Evolutionary conservation across 768 basidiomycete species (phyloP).

Genomic region (Leccinum arenicola): DNA sequence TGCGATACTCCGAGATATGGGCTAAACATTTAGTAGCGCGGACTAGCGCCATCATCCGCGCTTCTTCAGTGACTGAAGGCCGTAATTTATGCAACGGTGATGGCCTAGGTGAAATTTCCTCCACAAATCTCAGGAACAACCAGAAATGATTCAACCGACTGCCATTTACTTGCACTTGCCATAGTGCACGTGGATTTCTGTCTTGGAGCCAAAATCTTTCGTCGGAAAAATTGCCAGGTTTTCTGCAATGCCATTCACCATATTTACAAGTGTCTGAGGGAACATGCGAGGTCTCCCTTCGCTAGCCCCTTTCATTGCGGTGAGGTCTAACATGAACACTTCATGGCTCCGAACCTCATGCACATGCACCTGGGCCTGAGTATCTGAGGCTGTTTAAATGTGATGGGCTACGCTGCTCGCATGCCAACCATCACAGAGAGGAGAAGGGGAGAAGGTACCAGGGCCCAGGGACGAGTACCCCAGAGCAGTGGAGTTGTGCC

Average conservation of each 20-base stretch:
- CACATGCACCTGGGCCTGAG: neutral
- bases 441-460: neutral
- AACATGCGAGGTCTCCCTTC: neutral
- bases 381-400: neutral
- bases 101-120: neutral
- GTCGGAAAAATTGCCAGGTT: neutral
- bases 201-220: neutral
- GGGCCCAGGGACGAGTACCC: neutral
- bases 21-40: neutral
- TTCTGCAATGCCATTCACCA: neutral
- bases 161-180: neutral
- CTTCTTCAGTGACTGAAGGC: neutral
- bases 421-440: neutral
- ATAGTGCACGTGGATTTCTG: neutral
- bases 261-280: neutral
- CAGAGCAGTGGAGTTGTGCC: neutral
- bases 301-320: neutral
- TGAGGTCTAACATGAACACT: neutral
- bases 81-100: neutral
- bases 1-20: neutral
- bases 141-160: neutral
- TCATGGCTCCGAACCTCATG: neutral
- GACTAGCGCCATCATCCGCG: neutral
- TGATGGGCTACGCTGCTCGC: neutral
- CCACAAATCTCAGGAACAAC: neutral